phyloP scores from a whole-genome alignment of 225 moss, liverwort and hornwort species.

The Bryum argenteum region DNA sequence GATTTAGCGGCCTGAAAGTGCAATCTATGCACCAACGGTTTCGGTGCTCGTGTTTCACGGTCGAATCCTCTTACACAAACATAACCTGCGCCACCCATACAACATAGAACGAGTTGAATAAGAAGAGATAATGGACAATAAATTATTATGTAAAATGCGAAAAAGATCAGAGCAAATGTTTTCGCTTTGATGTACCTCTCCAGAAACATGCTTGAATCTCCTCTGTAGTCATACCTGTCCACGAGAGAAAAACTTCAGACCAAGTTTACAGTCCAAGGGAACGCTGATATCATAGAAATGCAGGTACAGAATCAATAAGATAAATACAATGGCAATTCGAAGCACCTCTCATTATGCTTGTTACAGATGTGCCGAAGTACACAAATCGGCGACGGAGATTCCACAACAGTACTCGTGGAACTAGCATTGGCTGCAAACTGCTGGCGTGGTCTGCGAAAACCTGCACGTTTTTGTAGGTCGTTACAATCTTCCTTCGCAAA shows the following conservation, averaged over 20 bases:
- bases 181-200: constrained; percentile 45
- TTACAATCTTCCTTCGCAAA: background rate
- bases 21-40: constrained; percentile 62
- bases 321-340: background rate
- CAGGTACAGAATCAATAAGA: background rate
- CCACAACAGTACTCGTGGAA: constrained; percentile 54
- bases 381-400: constrained; percentile 54
- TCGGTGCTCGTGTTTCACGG: constrained; percentile 46
- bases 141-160: background rate
- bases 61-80: constrained; percentile 84
- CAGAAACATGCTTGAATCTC: constrained; percentile 81
- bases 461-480: background rate
- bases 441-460: constrained; percentile 63
- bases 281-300: background rate
- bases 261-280: background rate
- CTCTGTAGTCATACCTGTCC: constrained; percentile 55
- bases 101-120: background rate
- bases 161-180: background rate
- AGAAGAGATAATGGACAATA: background rate
- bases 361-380: constrained; percentile 58
- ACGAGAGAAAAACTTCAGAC: constrained; percentile 9
- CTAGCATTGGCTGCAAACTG: constrained; percentile 49
- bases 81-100: constrained; percentile 55
- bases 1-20: constrained; percentile 63
- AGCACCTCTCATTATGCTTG: constrained; percentile 56